Evolutionary conservation across 2,329 filamentous ascomycete species (phyloP), one percentile per base, ranked within the genome.

Genomic region (Fusarium chuoi): DNA sequence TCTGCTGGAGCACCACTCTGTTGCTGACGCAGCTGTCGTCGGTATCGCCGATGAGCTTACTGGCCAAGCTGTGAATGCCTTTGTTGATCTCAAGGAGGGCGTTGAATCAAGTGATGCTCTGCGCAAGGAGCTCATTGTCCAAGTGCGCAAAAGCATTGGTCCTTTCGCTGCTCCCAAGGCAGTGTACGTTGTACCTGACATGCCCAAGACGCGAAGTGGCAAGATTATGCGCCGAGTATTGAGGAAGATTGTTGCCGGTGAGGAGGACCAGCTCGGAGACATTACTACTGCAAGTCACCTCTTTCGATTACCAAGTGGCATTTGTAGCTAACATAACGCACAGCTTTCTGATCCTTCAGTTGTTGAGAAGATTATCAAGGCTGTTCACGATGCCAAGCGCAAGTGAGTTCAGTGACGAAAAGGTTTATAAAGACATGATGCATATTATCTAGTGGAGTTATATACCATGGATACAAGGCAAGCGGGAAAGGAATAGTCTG

Each of bases 221-320:
- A 99, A 99, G 92, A 99, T 99, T 81, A 99, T 99, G 96, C 90
- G 96, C 73, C 92, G 96, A 74, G 97, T 99, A 81, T 85, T 99
- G 86, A 90, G 96, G 79, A 99, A 99, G 94, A 97, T 99, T 80
- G 85, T 99, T 77, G 95, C 95, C 22, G 96, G 96, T 41, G 96
- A 99, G 87, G 96, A 98, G 85, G 96, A 99, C 83, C 95, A 97
- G 84, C 88, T 99, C 61, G 96, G 96, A 78, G 96, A 99, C 81
- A 97, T 89, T 41, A 94, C 93, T 26, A 98, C 96, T 76, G 94
- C 97, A 88, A 86, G 93, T 87, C 68, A 20, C 17, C 2, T 28
- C 12, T 39, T 13, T 14, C 6, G n/a, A 13, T 30, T 35, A 7
- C 22, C 24, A n/a, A 24, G 15, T 24, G 22, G 26, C 17, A 15